Evolutionary conservation across 169 alveolate species (phyloP), one percentile per base, ranked within the genome.

Genomic region (Plasmodium yoelii): DNA sequence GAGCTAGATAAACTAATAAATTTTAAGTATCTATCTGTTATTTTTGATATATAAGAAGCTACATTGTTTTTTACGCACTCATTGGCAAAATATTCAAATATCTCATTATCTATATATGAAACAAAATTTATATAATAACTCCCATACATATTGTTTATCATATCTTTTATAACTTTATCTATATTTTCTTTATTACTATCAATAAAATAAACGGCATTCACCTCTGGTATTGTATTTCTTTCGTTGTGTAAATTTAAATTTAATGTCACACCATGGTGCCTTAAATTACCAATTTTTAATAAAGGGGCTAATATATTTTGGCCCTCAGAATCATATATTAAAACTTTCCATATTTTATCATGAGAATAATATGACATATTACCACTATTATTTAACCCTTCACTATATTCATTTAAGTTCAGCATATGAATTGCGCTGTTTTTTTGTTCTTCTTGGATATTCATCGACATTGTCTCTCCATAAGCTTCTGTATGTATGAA

Each of bases 231-330:
- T 12, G 90, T 91, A 51, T 95, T 90, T 51, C 96, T 92, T 65
- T 87, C 88, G 15, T 94, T 93, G 44, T 86, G 80, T 49, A 96
- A 55, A 26, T 90, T 74, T 69, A 96, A 68, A 87, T 94, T 94
- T 60, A 96, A 87, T 57, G 98, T 94, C 42, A 96, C 97, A 26
- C 97, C 97, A 68, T 93, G 97, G 49, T 88, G 94, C 39, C 98
- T 88, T 72, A 96, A 87, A 64, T 94, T 94, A 2, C 97, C 97
- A 13, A 92, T 87, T 51, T 94, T 94, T 60, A 95, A 61, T n/a
- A 95, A 86, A 10, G 97, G 97, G 2, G 97, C 93, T 34, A 95
- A 65, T 12, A 95, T 87, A 39, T 92, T 91, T 65, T 89, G 93
- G 9, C 96, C 95, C 59, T 93, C 95, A 18, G 90, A 88, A 72